Base-by-base conservation (phyloP, 179 eudicot species). In the Actinidia arguta region DNA sequence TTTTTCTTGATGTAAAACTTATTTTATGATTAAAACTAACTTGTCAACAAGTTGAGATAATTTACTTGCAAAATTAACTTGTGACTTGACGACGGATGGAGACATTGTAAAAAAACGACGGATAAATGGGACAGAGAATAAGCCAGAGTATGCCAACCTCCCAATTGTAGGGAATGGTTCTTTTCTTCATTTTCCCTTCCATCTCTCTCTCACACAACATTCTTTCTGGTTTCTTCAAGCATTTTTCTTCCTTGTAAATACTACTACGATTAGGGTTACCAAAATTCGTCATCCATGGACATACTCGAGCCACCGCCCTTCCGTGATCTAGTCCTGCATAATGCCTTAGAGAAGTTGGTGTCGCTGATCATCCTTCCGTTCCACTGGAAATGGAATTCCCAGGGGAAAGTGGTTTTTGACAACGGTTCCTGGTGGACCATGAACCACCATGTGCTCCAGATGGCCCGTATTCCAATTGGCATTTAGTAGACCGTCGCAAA, bases 341-440 rank as follows among this genome's bases (percentile, higher is more conserved):
- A 61, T 4, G 88, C 90, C 12, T 82, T 88, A 20, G 82, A 88
- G 73, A 88, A 79, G 59, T 25, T 78, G 18, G 82, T 82, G 3
- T 79, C 86, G 1, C n/a, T 88, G 8, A 74, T 88, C 2, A 79
- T 88, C 6, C 85, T 85, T 16, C 90, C 90, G 22, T 85, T 88
- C 58, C 90, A 88, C 80, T 62, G 75, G 71, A 83, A 85, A 46
- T 83, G 88, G 87, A 83, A 76, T 55, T 52, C 80, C 5, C 83
- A 78, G 44, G 90, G 90, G 25, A 87, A 83, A 27, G 48, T 83
- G 48, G 71, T 83, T 14, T 24, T 47, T 31, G 80, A 83, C 52
- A 78, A 73, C 66, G 18, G 31, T 27, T 9, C 24, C 4, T 12
- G 75, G 80, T 51, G 83, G 39, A 20, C 78, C 7, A 78, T 85